Evolutionary conservation across 2,329 filamentous ascomycete genomes (phyloP).

Genomic region (Fusarium sp.): DNA sequence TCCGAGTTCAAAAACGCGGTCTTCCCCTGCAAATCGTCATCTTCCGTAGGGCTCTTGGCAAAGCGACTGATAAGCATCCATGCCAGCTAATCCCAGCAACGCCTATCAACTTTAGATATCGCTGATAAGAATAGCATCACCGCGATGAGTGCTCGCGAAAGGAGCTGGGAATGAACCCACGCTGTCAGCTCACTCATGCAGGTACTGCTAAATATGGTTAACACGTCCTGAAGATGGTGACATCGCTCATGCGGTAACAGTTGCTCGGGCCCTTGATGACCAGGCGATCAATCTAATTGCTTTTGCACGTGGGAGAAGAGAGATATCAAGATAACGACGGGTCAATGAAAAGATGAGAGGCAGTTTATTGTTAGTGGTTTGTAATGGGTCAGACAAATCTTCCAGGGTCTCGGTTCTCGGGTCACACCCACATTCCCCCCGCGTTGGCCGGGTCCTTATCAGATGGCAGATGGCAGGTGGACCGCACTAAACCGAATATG

Average conservation of each 20-base stretch:
- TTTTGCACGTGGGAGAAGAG: constrained; percentile 12
- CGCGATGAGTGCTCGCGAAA: not conserved
- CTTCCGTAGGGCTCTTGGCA: constrained; percentile 10
- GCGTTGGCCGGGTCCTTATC: constrained; percentile 31
- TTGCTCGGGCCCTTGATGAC: constrained; percentile 7
- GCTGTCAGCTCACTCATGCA: constrained; percentile 11
- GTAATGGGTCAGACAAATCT: constrained; percentile 41
- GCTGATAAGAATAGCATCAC: constrained; percentile 34
- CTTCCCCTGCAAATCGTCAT: constrained; percentile 14
- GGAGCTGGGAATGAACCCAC: not conserved
- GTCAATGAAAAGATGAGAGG: not conserved
- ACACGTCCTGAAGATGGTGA: constrained; percentile 18
- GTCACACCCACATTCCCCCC: constrained; percentile 23
- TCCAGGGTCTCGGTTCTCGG: constrained; percentile 8
- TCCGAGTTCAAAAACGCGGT: not conserved
- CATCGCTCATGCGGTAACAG: constrained; percentile 21
- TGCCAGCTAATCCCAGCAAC: constrained; percentile 33
- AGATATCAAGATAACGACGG: constrained; percentile 27
- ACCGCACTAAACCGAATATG: constrained; percentile 2
- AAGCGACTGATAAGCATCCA: constrained; percentile 46
- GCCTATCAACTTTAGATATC: constrained; percentile 24
- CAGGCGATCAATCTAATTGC: constrained; percentile 15
- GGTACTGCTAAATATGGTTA: constrained; percentile 22
- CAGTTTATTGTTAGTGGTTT: constrained; percentile 19
- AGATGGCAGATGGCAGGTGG: constrained; percentile 58